A percentile compares a stretch with the other conserved stretches of the same genome.
These are phyloP conservation scores for Scutellaria galericulata DNA, from an alignment of 257 asterid species.

Conservation along the genomic window DNA sequence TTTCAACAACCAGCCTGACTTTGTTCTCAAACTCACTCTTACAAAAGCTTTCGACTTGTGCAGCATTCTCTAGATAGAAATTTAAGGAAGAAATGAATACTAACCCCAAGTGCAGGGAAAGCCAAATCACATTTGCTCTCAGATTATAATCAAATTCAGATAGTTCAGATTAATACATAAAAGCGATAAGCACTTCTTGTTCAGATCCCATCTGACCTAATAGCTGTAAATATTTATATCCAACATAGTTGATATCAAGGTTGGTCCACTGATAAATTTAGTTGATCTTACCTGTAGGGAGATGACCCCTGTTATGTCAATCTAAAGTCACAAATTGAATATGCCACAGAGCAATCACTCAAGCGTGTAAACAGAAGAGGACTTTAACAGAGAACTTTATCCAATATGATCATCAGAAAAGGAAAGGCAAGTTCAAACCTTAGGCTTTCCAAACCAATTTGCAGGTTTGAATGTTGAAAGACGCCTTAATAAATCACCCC, in stretches of 20 bases:
- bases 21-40: not conserved
- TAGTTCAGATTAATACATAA: not conserved
- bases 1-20: not conserved
- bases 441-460: slow-evolving; percentile 95
- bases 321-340: slow-evolving; percentile 17
- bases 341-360: slow-evolving; percentile 1
- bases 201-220: not conserved
- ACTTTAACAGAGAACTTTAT: slow-evolving; percentile 16
- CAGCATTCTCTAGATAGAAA: slow-evolving; percentile 25
- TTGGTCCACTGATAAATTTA: slow-evolving; percentile 17
- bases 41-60: not conserved
- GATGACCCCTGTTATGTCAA: slow-evolving; percentile 24
- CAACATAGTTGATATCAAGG: slow-evolving; percentile 24
- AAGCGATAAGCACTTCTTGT: not conserved
- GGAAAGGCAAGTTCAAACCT: slow-evolving; percentile 57
- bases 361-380: slow-evolving; percentile 11
- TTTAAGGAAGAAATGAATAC: slow-evolving; percentile 2
- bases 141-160: slow-evolving; percentile 8
- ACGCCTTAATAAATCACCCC: slow-evolving; percentile 95
- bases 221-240: not conserved
- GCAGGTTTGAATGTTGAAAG: slow-evolving; percentile 91
- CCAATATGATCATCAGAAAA: slow-evolving; percentile 26
- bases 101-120: slow-evolving; percentile 11
- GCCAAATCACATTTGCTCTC: slow-evolving; percentile 9
- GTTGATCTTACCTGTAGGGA: slow-evolving; percentile 6